A percentile compares a stretch with the other conserved stretches of the same genome.
phyloP scores from a whole-genome alignment of 2,329 filamentous ascomycete genomes.

The Alternaria brassicae region DNA sequence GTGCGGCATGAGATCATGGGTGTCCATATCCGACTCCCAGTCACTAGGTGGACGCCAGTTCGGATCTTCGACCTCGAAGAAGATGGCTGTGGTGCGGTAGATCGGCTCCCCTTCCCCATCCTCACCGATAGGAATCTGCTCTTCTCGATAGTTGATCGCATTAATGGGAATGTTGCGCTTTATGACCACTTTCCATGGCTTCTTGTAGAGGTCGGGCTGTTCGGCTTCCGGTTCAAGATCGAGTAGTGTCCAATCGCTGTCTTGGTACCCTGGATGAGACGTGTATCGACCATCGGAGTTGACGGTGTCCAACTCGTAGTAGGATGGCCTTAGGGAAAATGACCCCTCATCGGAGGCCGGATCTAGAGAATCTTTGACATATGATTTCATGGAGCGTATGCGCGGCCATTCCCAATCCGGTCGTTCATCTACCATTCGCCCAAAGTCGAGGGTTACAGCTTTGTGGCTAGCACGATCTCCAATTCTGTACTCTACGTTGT shows the following conservation, averaged over 20 bases:
- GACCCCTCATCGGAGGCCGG: background rate
- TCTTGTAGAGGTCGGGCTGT: background rate
- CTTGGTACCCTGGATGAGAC: conserved; percentile 8
- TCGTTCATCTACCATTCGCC: no score
- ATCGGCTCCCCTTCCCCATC: background rate
- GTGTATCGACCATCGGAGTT: conserved; percentile 6
- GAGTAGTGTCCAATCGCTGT: background rate
- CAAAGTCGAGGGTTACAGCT: no score
- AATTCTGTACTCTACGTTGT: no score
- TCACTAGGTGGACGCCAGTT: background rate
- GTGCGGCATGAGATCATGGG: background rate
- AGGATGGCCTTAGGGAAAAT: background rate
- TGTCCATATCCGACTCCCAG: background rate
- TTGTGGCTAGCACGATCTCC: no score
- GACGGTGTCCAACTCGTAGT: background rate
- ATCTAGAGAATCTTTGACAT: background rate
- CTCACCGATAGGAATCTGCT: background rate
- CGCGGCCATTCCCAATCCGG: conserved; percentile 9
- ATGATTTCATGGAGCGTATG: background rate
- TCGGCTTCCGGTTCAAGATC: background rate
- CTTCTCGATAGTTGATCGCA: background rate
- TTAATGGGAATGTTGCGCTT: background rate
- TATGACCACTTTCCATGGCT: background rate
- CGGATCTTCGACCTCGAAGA: conserved; percentile 7
- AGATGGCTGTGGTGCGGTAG: background rate